These are phyloP conservation scores for Astrephomene gubernaculifera DNA, from an alignment of 139 green algal species.

Conservation along the genomic window DNA sequence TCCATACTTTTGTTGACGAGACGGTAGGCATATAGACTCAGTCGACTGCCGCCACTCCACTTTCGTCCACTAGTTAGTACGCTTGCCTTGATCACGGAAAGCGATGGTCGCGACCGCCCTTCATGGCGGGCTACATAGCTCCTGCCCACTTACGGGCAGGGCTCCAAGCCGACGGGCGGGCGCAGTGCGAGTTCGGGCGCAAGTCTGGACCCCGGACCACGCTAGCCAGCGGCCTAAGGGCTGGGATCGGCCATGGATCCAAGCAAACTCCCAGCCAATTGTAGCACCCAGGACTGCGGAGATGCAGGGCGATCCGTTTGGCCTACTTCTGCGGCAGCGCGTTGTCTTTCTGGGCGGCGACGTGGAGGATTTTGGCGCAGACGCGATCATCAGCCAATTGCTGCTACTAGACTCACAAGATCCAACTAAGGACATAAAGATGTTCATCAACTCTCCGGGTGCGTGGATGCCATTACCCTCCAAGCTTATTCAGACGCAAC, in stretches of 20 bases:
- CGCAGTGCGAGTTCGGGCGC: background rate
- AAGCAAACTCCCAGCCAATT: slow-evolving; percentile 71
- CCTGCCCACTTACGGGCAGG: background rate
- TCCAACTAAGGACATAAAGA: slow-evolving; percentile 97
- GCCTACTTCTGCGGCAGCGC: slow-evolving; percentile 92
- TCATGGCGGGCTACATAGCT: slow-evolving; percentile 4
- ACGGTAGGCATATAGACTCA: background rate
- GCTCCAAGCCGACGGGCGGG: background rate
- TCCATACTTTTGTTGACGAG: too few relatives aligned
- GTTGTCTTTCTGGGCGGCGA: slow-evolving; percentile 97
- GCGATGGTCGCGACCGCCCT: slow-evolving; percentile 27
- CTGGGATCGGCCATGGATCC: slow-evolving; percentile 62
- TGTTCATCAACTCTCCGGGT: slow-evolving; percentile 99
- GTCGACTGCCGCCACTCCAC: background rate
- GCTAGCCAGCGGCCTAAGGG: slow-evolving; percentile 49
- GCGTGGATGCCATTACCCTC: background rate
- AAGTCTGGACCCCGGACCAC: slow-evolving; percentile 13
- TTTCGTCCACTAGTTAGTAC: background rate
- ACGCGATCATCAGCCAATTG: slow-evolving; percentile 97
- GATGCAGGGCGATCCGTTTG: slow-evolving; percentile 94
- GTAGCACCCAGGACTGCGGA: slow-evolving; percentile 75
- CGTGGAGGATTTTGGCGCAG: slow-evolving; percentile 97
- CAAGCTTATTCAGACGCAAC: too few relatives aligned
- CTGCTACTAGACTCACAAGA: slow-evolving; percentile 97
- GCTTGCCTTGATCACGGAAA: background rate